Percentiles rank a stretch among this genome's conserved stretches.
These are phyloP conservation scores for Paxillus involutus DNA, from an alignment of 768 basidiomycete genomes.

Conservation along the genomic window DNA sequence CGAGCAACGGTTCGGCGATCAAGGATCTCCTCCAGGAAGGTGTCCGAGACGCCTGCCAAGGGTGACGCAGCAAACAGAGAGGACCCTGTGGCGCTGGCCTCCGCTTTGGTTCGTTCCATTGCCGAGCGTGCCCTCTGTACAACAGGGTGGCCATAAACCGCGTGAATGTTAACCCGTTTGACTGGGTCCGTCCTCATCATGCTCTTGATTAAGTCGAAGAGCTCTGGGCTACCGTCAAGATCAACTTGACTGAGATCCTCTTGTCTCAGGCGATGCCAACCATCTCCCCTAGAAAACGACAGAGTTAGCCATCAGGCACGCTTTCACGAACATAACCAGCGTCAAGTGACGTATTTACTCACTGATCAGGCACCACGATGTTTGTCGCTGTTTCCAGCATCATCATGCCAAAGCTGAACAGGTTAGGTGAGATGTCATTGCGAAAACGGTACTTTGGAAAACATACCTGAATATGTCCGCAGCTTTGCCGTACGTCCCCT, in stretches of 20 bases:
- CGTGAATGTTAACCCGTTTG: slow-evolving; percentile 54
- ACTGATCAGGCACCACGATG: slow-evolving; percentile 96
- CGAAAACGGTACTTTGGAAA: not conserved
- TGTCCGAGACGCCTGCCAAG: slow-evolving; percentile 56
- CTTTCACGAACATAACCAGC: slow-evolving; percentile 9
- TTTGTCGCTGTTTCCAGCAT: slow-evolving; percentile 95
- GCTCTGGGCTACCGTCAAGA: slow-evolving; percentile 59
- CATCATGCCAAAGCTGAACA: slow-evolving; percentile 85
- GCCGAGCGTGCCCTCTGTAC: slow-evolving; percentile 58
- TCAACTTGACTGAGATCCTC: slow-evolving; percentile 91
- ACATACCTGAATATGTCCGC: slow-evolving; percentile 96
- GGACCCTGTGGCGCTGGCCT: slow-evolving; percentile 33
- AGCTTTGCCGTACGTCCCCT: slow-evolving; percentile 87
- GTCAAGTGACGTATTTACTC: slow-evolving; percentile 37
- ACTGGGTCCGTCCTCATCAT: slow-evolving; percentile 79
- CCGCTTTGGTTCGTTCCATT: slow-evolving; percentile 56
- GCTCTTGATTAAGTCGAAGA: slow-evolving; percentile 64
- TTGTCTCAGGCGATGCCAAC: slow-evolving; percentile 90
- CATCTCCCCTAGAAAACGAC: slow-evolving; percentile 69
- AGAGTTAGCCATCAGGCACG: slow-evolving; percentile 12
- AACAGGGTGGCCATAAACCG: slow-evolving; percentile 60
- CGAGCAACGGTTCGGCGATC: slow-evolving; percentile 20
- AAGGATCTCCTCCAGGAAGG: slow-evolving; percentile 68
- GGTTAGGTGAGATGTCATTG: slow-evolving; percentile 3
- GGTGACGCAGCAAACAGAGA: slow-evolving; percentile 59